Percentiles rank a stretch among this genome's conserved stretches.
Evolutionary conservation across 2,329 filamentous ascomycete genomes (phyloP).

Genomic region (Didymella glomerata): DNA sequence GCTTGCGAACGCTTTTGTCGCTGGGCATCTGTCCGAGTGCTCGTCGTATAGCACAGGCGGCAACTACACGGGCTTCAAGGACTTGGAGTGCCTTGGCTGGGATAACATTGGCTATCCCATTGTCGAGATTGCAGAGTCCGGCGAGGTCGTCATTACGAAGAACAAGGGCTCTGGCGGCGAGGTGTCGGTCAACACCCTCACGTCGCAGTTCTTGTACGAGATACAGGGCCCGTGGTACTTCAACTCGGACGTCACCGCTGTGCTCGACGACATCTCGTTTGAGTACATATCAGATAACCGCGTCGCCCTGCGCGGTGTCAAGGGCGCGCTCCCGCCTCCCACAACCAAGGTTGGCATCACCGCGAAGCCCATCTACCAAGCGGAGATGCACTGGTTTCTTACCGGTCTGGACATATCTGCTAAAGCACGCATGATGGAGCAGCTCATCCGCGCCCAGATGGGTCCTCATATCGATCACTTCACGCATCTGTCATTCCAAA

Average conservation of each 20-base stretch:
- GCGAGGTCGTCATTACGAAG: conserved; percentile 41
- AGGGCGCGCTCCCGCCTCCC: conserved; percentile 47
- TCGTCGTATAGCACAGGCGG: conserved; percentile 55
- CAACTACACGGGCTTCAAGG: conserved; percentile 57
- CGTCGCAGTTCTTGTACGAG: conserved; percentile 61
- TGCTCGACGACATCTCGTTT: conserved; percentile 61
- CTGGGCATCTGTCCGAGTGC: conserved; percentile 57
- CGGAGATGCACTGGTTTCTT: conserved; percentile 57
- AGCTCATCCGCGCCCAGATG: conserved; percentile 46
- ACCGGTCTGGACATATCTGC: conserved; percentile 56
- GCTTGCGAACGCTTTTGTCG: conserved; percentile 56
- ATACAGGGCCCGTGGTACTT: conserved; percentile 60
- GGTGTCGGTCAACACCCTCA: conserved; percentile 60
- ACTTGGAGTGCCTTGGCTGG: conserved; percentile 43
- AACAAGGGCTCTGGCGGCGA: conserved; percentile 48
- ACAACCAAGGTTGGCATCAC: conserved; percentile 57
- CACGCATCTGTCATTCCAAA: conserved; percentile 46
- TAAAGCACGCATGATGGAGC: conserved; percentile 57
- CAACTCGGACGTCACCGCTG: conserved; percentile 65
- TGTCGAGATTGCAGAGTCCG: conserved; percentile 40
- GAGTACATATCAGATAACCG: conserved; percentile 60
- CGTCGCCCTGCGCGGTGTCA: conserved; percentile 58
- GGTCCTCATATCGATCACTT: conserved; percentile 50
- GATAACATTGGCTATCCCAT: conserved; percentile 46
- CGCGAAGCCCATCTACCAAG: conserved; percentile 56